Evolutionary conservation across 768 basidiomycete genomes (phyloP), one percentile per base, ranked within the genome.

Genomic region (Boletus tomentosulus): DNA sequence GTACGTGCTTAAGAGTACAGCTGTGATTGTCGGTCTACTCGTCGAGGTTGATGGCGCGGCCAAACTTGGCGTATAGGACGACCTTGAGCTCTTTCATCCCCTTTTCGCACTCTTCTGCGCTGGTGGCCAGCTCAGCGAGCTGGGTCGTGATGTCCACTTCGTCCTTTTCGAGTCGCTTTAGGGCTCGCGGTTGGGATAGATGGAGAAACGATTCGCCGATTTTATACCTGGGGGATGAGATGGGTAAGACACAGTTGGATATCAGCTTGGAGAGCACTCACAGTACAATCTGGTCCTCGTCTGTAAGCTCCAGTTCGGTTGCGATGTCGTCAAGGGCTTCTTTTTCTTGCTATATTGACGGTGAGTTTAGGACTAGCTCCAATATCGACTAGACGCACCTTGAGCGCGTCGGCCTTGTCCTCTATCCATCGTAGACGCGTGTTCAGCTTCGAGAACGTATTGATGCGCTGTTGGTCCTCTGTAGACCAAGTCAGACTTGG

Each of bases 381-480:
- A 30, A 16, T 10, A 16, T 22, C 19, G 39, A 10, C 13, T 11
- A 63, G 72, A 16, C 62, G 27, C 33, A 92, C 94, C 80, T 89
- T 89, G 62, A 93, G 78, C 25, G 72, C 72, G 51, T 84, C 78
- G 30, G 94, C 77, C 50, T 82, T 84, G 57, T 86, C 89, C 61
- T 90, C 84, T 35, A 92, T 76, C 27, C 78, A 76, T 7, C 83
- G 78, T 54, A 90, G 70, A 45, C 93, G 83, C 8, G 85, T 85
- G 62, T 96, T 97, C 37, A 95, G 76, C 68, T 92, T 95, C 0
- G 93, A 96, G 68, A 98, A 97, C 0, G 83, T 78, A 72, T 87
- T 96, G 73, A 98, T 98, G 28, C 83, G 82, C 60, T 93, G 85
- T 69, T 98, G 94, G 68, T 94, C 92, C 77, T 83, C 83, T 87